Evolutionary conservation across 495 filamentous ascomycete genomes (phyloP).

Genomic region (Letharia lupina): DNA sequence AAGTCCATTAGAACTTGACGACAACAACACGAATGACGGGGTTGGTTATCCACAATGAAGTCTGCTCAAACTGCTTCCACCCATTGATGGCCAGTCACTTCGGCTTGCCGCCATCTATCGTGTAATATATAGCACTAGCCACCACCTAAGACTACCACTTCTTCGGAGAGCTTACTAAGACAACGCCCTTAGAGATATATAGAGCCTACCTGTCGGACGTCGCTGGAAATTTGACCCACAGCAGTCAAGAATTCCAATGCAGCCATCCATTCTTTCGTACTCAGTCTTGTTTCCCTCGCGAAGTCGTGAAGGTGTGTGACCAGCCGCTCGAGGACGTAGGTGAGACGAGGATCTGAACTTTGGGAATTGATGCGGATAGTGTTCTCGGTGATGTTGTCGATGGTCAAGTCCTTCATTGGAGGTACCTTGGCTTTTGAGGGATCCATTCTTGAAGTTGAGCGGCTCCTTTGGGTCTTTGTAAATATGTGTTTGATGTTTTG

Average conservation of each 20-base stretch:
- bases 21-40: not conserved
- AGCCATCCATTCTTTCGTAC: conserved; percentile 71
- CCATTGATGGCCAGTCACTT: not conserved
- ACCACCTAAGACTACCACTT: not conserved
- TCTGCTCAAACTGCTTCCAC: not conserved
- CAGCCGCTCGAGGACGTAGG: conserved; percentile 63
- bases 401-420: conserved; percentile 63
- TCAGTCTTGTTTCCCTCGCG: conserved; percentile 70
- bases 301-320: conserved; percentile 79
- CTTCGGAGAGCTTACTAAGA: not conserved
- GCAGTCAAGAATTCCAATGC: conserved; percentile 61
- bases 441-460: conserved; percentile 36
- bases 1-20: not conserved
- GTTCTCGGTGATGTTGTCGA: conserved; percentile 79
- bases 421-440: conserved; percentile 45
- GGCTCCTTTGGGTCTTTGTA: not conserved
- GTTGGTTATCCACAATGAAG: not conserved
- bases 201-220: conserved; percentile 56
- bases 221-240: conserved; percentile 63
- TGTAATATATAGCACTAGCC: too few species aligned
- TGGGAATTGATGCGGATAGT: conserved; percentile 66
- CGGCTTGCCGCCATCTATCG: not conserved
- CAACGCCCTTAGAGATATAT: not conserved
- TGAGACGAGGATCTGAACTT: conserved; percentile 53
- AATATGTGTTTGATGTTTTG: not conserved